Percentiles rank a stretch among this genome's conserved stretches.
Conservation (phyloP, 164 flowering plant genomes). For the Piper longum region DNA sequence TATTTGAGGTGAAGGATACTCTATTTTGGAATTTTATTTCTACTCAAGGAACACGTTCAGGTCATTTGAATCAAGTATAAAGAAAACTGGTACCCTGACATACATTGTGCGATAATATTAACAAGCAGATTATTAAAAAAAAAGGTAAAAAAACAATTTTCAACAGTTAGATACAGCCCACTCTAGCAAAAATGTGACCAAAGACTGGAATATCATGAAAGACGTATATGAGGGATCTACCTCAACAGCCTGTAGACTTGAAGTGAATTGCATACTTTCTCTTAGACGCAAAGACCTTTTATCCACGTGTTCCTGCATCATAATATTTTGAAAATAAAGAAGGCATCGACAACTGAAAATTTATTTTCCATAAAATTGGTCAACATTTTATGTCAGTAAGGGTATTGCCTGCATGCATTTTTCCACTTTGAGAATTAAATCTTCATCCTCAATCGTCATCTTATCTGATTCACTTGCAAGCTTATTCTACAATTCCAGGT, state of each 20-base stretch:
- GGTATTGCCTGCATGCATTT: conserved; percentile 71
- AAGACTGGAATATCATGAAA: neutral
- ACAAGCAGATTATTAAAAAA: neutral
- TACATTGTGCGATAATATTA: too few species aligned
- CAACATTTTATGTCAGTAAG: conserved; percentile 2
- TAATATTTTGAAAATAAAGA: neutral
- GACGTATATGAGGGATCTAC: conserved; percentile 14
- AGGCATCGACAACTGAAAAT: neutral
- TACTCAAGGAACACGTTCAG: too few species aligned
- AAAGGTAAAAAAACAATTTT: neutral
- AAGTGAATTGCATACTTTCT: conserved; percentile 28
- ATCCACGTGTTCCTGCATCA: conserved; percentile 72
- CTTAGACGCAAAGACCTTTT: conserved; percentile 43
- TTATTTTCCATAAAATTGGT: neutral
- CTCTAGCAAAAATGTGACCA: neutral
- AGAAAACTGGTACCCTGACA: too few species aligned
- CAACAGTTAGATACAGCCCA: neutral
- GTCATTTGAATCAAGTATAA: too few species aligned
- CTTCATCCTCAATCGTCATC: conserved; percentile 58
- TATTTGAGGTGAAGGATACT: too few species aligned
- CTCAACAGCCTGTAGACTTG: conserved; percentile 31
- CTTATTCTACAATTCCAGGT: conserved; percentile 33
- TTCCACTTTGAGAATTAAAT: conserved; percentile 81
- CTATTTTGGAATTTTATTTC: too few species aligned
- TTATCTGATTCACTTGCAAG: conserved; percentile 57